Percentiles rank a stretch among this genome's conserved stretches.
Evolutionary conservation across 495 filamentous ascomycete genomes (phyloP).

Genomic region (Penicillium paradoxum): DNA sequence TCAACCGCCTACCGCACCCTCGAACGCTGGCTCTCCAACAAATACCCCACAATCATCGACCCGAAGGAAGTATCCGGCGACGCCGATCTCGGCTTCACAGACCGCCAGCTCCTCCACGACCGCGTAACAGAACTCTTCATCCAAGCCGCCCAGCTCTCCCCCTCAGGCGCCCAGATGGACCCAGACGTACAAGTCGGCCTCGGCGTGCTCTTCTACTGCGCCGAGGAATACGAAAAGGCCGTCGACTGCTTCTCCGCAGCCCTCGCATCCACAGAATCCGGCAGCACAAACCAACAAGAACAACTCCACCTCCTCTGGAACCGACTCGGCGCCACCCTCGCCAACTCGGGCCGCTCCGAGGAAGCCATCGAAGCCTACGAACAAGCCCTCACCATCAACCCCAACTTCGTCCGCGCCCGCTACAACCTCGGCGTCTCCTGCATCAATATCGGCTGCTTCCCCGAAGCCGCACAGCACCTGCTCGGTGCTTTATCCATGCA

Average conservation of each 20-base stretch:
- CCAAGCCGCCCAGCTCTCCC: conserved; percentile 82
- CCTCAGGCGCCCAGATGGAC: conserved; percentile 85
- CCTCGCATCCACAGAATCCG: conserved; percentile 73
- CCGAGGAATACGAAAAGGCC: conserved; percentile 95
- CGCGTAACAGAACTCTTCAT: conserved; percentile 89
- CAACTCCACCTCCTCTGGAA: conserved; percentile 97
- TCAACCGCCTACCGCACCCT: conserved; percentile 93
- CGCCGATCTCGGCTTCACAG: conserved; percentile 82
- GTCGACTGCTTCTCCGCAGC: conserved; percentile 97
- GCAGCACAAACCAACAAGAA: conserved; percentile 64
- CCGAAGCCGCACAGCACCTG: conserved; percentile 91
- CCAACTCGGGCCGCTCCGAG: conserved; percentile 86
- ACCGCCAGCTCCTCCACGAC: conserved; percentile 84
- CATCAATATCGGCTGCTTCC: conserved; percentile 95
- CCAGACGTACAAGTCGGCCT: conserved; percentile 97
- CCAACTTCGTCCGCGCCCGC: conserved; percentile 93
- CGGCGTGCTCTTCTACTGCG: conserved; percentile 96
- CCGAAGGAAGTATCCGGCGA: conserved; percentile 61
- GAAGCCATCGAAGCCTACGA: conserved; percentile 97
- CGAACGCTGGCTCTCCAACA: conserved; percentile 90
- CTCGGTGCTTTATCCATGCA: conserved; percentile 95
- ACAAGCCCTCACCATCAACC: conserved; percentile 76
- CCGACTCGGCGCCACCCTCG: conserved; percentile 89
- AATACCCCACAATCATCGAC: conserved; percentile 77
- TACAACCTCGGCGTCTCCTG: conserved; percentile 96